Evolutionary conservation across 768 basidiomycete genomes (phyloP).

Genomic region (Saitozyma podzolica): DNA sequence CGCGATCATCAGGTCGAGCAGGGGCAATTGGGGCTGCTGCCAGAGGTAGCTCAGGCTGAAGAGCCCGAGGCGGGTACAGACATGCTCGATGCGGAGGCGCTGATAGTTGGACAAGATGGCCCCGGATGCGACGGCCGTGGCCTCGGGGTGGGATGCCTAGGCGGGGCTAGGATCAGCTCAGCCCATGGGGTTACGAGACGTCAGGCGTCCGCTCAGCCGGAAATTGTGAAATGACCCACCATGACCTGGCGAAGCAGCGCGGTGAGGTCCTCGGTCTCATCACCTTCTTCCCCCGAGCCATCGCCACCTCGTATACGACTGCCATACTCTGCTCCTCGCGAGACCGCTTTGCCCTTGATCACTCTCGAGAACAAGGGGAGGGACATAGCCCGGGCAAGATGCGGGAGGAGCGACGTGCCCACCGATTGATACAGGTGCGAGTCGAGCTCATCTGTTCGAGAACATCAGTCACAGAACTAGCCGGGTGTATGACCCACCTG

Average conservation of each 20-base stretch:
- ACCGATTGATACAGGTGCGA: slow-evolving; percentile 99
- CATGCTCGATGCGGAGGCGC: slow-evolving; percentile 93
- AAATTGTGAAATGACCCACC: slow-evolving; percentile 56
- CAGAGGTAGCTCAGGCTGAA: slow-evolving; percentile 86
- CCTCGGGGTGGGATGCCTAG: slow-evolving; percentile 73
- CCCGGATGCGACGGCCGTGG: slow-evolving; percentile 86
- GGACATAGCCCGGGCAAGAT: slow-evolving; percentile 78
- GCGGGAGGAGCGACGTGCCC: slow-evolving; percentile 86
- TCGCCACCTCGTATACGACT: slow-evolving; percentile 56
- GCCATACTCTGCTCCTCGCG: slow-evolving; percentile 84
- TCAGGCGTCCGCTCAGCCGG: background rate
- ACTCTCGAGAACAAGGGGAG: slow-evolving; percentile 80
- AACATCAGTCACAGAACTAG: slow-evolving; percentile 8
- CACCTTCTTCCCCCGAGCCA: slow-evolving; percentile 64
- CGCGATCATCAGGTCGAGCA: slow-evolving; percentile 83
- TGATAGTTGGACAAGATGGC: slow-evolving; percentile 98
- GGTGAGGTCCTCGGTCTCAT: slow-evolving; percentile 94
- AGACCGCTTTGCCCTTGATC: slow-evolving; percentile 77
- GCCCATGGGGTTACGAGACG: background rate
- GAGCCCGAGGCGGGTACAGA: slow-evolving; percentile 77
- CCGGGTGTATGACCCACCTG: slow-evolving; percentile 62
- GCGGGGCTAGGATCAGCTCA: slow-evolving; percentile 4
- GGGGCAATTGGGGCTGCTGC: slow-evolving; percentile 84
- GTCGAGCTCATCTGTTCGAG: slow-evolving; percentile 82
- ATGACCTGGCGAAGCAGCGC: slow-evolving; percentile 71